Conservation (phyloP, 805 yeast species). For the Kodamaea kakaduensis region DNA sequence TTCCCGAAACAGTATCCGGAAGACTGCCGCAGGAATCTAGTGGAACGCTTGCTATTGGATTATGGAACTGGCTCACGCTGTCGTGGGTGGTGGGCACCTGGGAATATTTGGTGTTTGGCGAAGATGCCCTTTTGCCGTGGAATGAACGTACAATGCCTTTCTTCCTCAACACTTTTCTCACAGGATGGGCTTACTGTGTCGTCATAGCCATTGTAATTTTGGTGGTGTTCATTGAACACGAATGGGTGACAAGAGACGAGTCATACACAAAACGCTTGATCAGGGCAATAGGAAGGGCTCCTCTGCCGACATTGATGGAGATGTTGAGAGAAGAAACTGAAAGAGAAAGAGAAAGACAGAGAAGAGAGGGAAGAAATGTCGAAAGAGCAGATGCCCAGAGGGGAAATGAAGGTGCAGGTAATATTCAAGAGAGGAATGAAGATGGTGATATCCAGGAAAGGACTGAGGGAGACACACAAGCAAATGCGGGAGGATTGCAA, state of each 20-base stretch:
- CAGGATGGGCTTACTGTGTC: slow-evolving; percentile 38
- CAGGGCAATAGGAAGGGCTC: slow-evolving; percentile 57
- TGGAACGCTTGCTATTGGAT: too few species aligned
- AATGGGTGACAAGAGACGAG: slow-evolving; percentile 67
- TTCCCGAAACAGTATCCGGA: slow-evolving; percentile 27
- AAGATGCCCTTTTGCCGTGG: not conserved
- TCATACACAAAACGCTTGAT: slow-evolving; percentile 58
- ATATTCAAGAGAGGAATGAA: not conserved
- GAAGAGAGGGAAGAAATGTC: not conserved
- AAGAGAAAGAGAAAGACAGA: not conserved
- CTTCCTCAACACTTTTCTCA: slow-evolving; percentile 29
- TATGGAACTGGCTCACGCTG: not conserved
- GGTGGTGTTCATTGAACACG: slow-evolving; percentile 56
- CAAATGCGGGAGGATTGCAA: not conserved
- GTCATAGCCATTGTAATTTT: slow-evolving; percentile 39
- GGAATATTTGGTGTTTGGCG: slow-evolving; percentile 39
- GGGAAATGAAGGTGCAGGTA: not conserved
- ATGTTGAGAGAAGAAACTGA: slow-evolving; percentile 18
- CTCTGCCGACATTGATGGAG: slow-evolving; percentile 38
- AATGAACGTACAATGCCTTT: slow-evolving; percentile 5
- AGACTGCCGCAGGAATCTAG: too few species aligned
- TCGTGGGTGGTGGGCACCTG: slow-evolving; percentile 5
- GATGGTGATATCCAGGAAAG: not conserved
- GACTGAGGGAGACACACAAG: not conserved
- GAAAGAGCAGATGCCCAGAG: not conserved